Percentiles rank a stretch among this genome's conserved stretches.
phyloP scores from a whole-genome alignment of 345 rosid species.

The Ailanthus altissimus region DNA sequence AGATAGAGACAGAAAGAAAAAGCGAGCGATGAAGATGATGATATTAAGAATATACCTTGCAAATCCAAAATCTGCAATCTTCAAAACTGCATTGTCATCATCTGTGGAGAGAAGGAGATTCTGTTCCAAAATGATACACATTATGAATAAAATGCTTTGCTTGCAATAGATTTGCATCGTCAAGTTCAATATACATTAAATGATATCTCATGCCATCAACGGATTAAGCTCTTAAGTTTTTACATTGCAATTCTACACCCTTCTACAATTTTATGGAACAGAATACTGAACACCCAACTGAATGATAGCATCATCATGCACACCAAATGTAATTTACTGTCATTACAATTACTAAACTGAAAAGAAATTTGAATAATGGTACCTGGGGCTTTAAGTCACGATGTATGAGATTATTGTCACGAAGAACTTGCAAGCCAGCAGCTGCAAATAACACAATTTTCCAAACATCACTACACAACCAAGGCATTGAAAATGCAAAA shows the following conservation, averaged over 20 bases:
- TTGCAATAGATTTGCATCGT: conserved; percentile 1
- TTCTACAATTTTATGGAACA: conserved; percentile 10
- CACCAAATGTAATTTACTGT: no score
- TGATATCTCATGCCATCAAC: neutral
- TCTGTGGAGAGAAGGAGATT: conserved; percentile 88
- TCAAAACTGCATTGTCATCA: conserved; percentile 61
- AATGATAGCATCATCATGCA: neutral
- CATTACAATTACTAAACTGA: no score
- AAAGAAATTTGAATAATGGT: no score
- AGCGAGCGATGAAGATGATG: neutral
- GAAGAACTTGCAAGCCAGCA: conserved; percentile 81
- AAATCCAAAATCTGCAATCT: conserved; percentile 99
- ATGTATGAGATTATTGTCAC: conserved; percentile 89
- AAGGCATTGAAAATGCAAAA: conserved; percentile 22
- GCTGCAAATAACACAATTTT: conserved; percentile 47
- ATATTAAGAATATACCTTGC: conserved; percentile 65
- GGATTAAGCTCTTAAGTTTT: conserved; percentile 2
- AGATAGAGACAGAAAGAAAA: neutral
- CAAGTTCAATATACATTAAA: conserved; percentile 17
- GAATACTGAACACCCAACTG: conserved; percentile 4
- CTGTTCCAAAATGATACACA: conserved; percentile 52
- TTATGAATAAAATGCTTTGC: conserved; percentile 28
- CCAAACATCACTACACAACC: conserved; percentile 14
- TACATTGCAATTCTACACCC: conserved; percentile 9
- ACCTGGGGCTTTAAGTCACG: conserved; percentile 99